Base-by-base conservation (phyloP, 345 rosid genomes). In the Gossypium raimondii region DNA sequence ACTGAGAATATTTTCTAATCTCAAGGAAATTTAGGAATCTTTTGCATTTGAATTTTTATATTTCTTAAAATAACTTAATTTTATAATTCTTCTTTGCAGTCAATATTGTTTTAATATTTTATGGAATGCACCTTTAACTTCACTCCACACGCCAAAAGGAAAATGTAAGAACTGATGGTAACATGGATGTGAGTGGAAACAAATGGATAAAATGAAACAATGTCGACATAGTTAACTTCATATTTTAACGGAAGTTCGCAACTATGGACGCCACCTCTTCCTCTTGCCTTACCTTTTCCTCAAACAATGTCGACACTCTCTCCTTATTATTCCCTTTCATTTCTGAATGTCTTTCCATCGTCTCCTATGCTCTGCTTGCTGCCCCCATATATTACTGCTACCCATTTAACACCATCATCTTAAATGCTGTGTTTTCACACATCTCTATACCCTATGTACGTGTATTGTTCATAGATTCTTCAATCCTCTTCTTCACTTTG, bases 231-330 rank as follows among this genome's bases (percentile, higher is more conserved):
- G 1, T 43, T 11, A 2, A 7, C 43, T 34, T 51, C 63, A 34
- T 48, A 13, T 22, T 20, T 12, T 22, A 38, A 43, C 77, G 41
- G 41, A 34, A 27, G 44, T 45, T 44, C 59, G 58, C 16, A 25
- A 59, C 57, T 3, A 5, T 41, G n/a, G 7, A 38, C 41, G 16
- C 63, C 43, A 56, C 72, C 72, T 43, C 43, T 45, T 43, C 9
- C 65, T 16, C 0, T 55, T 10, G 8, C 53, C 55, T 24, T 25
- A 2, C 38, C 20, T 29, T 66, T 38, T 22, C 72, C 53, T 55
- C 61, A 53, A 75, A 20, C 77, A 29, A 66, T 75, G 77, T 75
- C 77, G 77, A 75, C 77, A 66, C 52, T 44, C 65, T 74, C 70
- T 57, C 60, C 22, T 57, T 57, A 25, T 11, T 11, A 61, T 50